Base-by-base conservation (phyloP, 805 yeast species). In the Vanderwaltozyma yarrowii region DNA sequence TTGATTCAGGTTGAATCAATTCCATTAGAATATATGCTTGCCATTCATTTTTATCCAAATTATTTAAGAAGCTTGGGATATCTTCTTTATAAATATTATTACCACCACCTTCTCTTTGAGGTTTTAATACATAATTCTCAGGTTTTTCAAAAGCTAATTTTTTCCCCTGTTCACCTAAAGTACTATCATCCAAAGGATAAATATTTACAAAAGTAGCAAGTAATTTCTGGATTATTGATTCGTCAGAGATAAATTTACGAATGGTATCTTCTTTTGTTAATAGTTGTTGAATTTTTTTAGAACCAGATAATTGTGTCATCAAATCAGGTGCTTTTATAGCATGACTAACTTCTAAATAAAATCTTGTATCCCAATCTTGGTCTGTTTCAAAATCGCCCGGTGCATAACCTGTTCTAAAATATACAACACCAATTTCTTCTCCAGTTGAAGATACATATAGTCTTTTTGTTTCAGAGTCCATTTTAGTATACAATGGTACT, bases 81-180 rank as follows among this genome's bases (percentile, higher is more conserved):
- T 85, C 82, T 27, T 76, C 75, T 52, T 84, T 83, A 62, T 92
- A 92, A 38, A 92, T 74, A 57, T 92, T 92, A 60, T 92, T 87
- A 15, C 98, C 98, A 33, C 99, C 99, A 29, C 99, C 99, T 66
- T 92, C 99, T 65, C 99, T 74, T 62, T 92, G 98, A 4, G 99
- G 99, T 55, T 92, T 92, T 50, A 92, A 69, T 1, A 92, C 99
- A 56, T 67, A 92, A 18, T 71, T 68, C 38, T 74, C 75, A 0
- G 96, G 89, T 2, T 60, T 43, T 44, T 74, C 76, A 33, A 80
- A 64, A 2, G 94, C 95, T 32, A 84, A 59, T 42, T 70, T 62
- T 41, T 73, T 75, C 5, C 92, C 95, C 27, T 52, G 40, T 31
- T 51, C 47, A 3, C 95, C 96, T 25, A 69, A 67, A 29, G 62